Evolutionary conservation across 2,329 filamentous ascomycete genomes (phyloP).

Genomic region (Drechslerella dactyloides): DNA sequence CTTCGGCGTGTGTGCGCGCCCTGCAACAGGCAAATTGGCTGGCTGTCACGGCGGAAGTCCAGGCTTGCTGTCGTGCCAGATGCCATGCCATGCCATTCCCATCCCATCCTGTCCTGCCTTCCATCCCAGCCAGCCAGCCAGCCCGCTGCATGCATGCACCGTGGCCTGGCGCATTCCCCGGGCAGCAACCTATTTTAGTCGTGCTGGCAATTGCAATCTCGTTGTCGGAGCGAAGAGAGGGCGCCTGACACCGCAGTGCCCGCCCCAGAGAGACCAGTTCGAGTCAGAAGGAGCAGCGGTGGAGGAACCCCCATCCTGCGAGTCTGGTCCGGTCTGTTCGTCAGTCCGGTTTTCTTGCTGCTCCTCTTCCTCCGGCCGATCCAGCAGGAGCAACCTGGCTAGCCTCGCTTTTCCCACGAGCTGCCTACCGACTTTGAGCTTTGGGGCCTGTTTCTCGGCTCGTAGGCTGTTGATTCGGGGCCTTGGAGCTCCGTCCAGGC

Average conservation of each 20-base stretch:
- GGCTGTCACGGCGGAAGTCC: conserved; percentile 48
- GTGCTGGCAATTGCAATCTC: conserved; percentile 1
- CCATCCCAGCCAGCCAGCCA: not conserved
- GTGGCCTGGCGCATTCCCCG: too few relatives aligned
- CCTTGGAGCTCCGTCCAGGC: conserved; percentile 42
- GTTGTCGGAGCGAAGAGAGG: conserved; percentile 16
- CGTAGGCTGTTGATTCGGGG: conserved; percentile 16
- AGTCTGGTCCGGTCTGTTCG: too few relatives aligned
- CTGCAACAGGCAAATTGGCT: conserved; percentile 42
- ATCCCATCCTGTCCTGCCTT: conserved; percentile 14
- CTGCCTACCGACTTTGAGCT: conserved; percentile 29
- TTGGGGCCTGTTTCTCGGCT: conserved; percentile 35
- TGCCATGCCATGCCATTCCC: conserved; percentile 12
- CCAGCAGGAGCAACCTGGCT: conserved; percentile 14
- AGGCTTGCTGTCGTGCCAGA: conserved; percentile 7
- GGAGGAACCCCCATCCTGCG: conserved; percentile 30
- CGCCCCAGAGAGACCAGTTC: conserved; percentile 7
- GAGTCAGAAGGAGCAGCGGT: conserved; percentile 36
- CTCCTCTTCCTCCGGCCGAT: conserved; percentile 1
- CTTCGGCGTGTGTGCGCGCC: conserved; percentile 49
- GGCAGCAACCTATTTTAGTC: too few relatives aligned
- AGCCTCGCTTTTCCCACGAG: conserved; percentile 44
- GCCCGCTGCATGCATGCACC: too few relatives aligned
- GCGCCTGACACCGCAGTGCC: conserved; percentile 37
- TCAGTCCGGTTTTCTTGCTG: too few relatives aligned